These are phyloP conservation scores for Cyclostephanos tholiformis DNA, from an alignment of 108 stramenopile species.

Conservation along the genomic window DNA sequence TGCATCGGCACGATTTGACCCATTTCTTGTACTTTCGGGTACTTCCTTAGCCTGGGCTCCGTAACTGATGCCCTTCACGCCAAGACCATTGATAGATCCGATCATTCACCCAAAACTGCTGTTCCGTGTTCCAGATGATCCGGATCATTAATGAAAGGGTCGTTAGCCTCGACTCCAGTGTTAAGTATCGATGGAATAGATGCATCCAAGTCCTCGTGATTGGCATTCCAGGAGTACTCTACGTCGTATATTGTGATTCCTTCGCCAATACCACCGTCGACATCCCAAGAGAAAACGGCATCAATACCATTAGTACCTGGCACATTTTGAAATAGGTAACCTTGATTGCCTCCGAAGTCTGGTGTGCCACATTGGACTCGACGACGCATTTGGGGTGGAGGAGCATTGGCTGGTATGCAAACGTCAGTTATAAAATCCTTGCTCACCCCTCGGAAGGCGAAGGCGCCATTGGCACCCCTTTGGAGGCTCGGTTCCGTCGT, in stretches of 20 bases:
- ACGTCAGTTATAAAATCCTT: not conserved
- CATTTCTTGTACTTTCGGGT: not conserved
- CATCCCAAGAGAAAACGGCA: constrained; percentile 9
- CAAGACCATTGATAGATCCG: constrained; percentile 1
- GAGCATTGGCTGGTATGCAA: not conserved
- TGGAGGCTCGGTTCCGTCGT: not conserved
- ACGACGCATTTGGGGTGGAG: not conserved
- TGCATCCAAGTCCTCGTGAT: constrained; percentile 6
- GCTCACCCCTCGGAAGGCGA: not conserved
- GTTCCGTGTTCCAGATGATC: constrained; percentile 8
- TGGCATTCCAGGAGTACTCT: not conserved
- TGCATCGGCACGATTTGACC: constrained; percentile 3
- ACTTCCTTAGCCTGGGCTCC: constrained; percentile 6
- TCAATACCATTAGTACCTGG: constrained; percentile 11
- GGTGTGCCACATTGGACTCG: not conserved
- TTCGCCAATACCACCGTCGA: constrained; percentile 1
- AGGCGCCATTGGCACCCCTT: no score
- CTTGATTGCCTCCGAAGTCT: constrained; percentile 2
- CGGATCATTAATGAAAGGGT: not conserved
- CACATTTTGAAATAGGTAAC: not conserved
- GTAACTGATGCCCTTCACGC: constrained; percentile 16
- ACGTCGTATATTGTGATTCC: not conserved
- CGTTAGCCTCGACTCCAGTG: not conserved
- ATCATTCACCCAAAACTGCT: constrained; percentile 16
- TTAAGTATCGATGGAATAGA: not conserved